Percentiles rank a stretch among this genome's conserved stretches.
Evolutionary conservation across 2,329 filamentous ascomycete species (phyloP).

Genomic region (Aphanoascus verrucosus): DNA sequence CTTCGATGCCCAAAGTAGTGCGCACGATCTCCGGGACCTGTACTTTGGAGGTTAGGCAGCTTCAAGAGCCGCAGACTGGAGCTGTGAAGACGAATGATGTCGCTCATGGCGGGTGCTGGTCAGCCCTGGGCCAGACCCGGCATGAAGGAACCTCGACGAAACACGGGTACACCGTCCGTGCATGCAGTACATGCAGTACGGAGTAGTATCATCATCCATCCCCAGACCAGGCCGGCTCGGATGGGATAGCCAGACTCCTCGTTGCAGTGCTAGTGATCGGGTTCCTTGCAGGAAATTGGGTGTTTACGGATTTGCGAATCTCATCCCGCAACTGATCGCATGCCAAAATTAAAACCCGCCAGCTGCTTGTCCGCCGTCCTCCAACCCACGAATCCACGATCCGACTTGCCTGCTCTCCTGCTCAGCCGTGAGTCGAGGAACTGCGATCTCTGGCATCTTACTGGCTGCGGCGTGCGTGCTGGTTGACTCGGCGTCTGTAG

Average conservation of each 20-base stretch:
- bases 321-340: not conserved
- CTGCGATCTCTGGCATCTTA: conserved; percentile 8
- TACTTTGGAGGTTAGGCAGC: no score
- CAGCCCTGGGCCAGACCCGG: not conserved
- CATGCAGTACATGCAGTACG: no score
- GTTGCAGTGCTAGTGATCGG: conserved; percentile 7
- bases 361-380: not conserved
- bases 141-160: not conserved
- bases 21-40: not conserved
- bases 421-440: conserved; percentile 10
- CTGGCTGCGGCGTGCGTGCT: conserved; percentile 10
- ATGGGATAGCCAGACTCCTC: no score
- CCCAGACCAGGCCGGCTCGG: not conserved
- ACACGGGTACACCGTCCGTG: no score
- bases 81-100: not conserved
- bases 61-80: conserved; percentile 4
- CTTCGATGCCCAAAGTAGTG: conserved; percentile 12
- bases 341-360: not conserved
- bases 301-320: conserved; percentile 12
- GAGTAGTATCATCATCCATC: not conserved
- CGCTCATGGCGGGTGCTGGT: not conserved
- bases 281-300: conserved; percentile 15
- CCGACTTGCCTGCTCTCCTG: not conserved
- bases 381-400: not conserved
- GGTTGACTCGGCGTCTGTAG: not conserved